phyloP scores from a whole-genome alignment of 768 basidiomycete species.

The Boletellus ananiceps region DNA sequence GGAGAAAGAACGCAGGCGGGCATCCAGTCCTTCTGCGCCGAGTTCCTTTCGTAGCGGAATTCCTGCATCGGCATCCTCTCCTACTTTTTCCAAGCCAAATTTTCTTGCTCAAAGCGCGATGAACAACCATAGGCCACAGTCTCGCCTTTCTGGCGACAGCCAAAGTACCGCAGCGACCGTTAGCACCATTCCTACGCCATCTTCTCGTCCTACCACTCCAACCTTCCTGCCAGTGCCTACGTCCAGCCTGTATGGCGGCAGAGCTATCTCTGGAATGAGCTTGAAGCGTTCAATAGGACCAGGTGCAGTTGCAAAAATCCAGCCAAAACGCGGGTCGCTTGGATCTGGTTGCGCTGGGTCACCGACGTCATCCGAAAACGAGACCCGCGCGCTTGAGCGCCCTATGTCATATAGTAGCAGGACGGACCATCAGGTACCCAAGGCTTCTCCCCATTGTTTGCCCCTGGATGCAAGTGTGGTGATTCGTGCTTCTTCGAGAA shows the following conservation, averaged over 20 bases:
- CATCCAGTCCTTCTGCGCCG: conserved; percentile 60
- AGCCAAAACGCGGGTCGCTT: conserved; percentile 60
- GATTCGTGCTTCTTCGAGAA: conserved; percentile 40
- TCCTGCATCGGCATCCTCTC: conserved; percentile 44
- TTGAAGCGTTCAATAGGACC: conserved; percentile 61
- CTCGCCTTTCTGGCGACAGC: conserved; percentile 65
- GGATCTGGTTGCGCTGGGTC: conserved; percentile 40
- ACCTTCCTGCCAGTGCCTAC: conserved; percentile 73
- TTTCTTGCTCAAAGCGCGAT: conserved; percentile 41
- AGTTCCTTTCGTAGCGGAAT: conserved; percentile 46
- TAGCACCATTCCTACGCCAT: conserved; percentile 61
- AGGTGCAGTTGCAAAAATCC: conserved; percentile 35
- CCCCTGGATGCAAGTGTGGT: conserved; percentile 43
- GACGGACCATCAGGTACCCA: conserved; percentile 21
- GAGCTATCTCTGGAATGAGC: conserved; percentile 34
- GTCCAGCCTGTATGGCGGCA: conserved; percentile 42
- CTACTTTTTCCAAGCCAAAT: conserved; percentile 40
- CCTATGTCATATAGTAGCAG: conserved; percentile 26
- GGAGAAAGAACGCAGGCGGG: conserved; percentile 52
- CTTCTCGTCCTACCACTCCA: conserved; percentile 70
- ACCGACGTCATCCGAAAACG: conserved; percentile 28
- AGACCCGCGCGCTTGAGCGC: conserved; percentile 24
- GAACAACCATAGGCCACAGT: conserved; percentile 61
- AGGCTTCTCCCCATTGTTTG: conserved; percentile 42
- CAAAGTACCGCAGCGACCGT: conserved; percentile 50